Evolutionary conservation across 2,329 filamentous ascomycete species (phyloP), one percentile per base, ranked within the genome.

Genomic region (Clarireedia sp.): DNA sequence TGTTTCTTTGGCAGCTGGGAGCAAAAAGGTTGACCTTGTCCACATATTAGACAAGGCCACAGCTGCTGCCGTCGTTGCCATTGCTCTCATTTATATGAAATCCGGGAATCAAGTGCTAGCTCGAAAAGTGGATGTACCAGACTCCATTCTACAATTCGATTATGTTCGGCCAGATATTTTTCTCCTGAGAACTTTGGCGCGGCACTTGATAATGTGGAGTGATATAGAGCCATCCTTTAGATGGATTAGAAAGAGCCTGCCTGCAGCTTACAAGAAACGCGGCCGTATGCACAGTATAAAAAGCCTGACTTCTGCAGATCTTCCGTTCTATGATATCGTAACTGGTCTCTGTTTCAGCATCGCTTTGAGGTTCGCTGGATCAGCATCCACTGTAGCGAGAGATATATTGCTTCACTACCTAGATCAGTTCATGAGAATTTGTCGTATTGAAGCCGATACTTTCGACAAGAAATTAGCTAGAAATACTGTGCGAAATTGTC

Each of bases 61-160:
- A 9, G 89, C 95, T 2, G 94, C 89, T n/a, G 92, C 94, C 1
- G 90, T 95, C 7, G 82, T 97, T 64, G 92, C 94, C 0, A 78
- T 96, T 57, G 83, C 90, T 1, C 79, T 99, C 53, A 92, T 99
- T 33, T 99, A 92, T 70, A 94, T 99, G 89, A 97, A 97, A 71
- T 94, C 92, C 0, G 89, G 95, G 60, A 89, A 99, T 67, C 79
- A 82, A 57, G 83, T 88, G 16, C 81, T 99, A 19, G 94, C 94
- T 3, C 83, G 86, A 55, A 97, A 96, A 74, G 86, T 99, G 51
- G 90, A 97, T 68, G 85, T 97, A 0, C 95, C 95, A 0, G 87
- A 95, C 61, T 95, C 94, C 0, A 74, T 88, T 24, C 78, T 94
- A 36, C 91, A 97, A 63, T 97, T 96, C 68, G 94, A 97, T 68